Evolutionary conservation across 208 protist genomes (phyloP).

Genomic region (Crithidia thermophila): DNA sequence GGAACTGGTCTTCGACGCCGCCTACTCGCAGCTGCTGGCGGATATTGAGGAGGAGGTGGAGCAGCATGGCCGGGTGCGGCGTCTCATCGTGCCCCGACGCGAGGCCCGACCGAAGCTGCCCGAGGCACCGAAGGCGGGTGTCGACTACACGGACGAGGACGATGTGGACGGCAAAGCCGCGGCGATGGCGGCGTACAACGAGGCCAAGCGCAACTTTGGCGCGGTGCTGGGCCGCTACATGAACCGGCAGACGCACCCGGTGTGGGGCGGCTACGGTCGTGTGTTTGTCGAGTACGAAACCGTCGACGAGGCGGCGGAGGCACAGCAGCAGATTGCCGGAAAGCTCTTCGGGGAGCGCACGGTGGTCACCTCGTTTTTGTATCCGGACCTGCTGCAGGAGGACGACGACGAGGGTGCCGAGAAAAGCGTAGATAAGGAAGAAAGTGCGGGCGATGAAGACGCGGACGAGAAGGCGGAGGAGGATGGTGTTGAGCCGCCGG

Average conservation of each 20-base stretch:
- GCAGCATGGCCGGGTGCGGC: constrained; percentile 76
- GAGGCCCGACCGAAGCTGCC: constrained; percentile 62
- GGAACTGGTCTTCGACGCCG: constrained; percentile 72
- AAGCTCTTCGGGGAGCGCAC: constrained; percentile 85
- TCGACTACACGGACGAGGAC: constrained; percentile 31
- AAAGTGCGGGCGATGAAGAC: constrained; percentile 17
- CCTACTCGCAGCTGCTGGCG: constrained; percentile 63
- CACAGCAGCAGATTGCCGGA: constrained; percentile 82
- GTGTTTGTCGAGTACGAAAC: constrained; percentile 91
- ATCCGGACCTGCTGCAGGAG: constrained; percentile 77
- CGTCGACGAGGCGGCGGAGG: constrained; percentile 79
- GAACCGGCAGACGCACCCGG: constrained; percentile 69
- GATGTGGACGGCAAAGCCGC: constrained; percentile 34
- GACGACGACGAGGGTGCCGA: constrained; percentile 32
- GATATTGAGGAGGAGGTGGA: constrained; percentile 89
- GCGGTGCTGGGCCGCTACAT: constrained; percentile 60
- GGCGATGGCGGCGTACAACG: constrained; percentile 45
- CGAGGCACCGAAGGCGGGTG: constrained; percentile 42
- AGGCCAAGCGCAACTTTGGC: constrained; percentile 53
- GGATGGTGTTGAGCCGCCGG: neutral
- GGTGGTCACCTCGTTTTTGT: constrained; percentile 91
- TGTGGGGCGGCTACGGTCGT: constrained; percentile 79
- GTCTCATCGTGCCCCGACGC: constrained; percentile 80
- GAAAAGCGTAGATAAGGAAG: constrained; percentile 16
- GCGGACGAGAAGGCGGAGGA: constrained; percentile 12